These are phyloP conservation scores for Trichoderma harzianum DNA, from an alignment of 2,329 filamentous ascomycete species.

Conservation along the genomic window DNA sequence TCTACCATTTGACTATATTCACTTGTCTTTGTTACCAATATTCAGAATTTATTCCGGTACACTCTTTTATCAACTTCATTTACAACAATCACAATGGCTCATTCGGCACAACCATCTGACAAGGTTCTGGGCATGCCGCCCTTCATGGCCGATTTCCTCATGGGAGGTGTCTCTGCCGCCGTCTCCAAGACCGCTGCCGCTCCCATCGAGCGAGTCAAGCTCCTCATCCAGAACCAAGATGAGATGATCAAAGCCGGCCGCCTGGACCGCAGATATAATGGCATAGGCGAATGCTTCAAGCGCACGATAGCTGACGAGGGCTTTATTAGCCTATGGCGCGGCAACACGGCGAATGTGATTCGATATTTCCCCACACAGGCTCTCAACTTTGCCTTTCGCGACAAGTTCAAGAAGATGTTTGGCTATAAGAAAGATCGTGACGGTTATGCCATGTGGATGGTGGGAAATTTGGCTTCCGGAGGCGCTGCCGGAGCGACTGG, in stretches of 20 bases:
- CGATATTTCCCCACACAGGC: constrained; percentile 8
- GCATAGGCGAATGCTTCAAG: constrained; percentile 1
- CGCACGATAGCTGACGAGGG: constrained; percentile 2
- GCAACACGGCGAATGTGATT: constrained; percentile 3
- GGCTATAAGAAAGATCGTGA: constrained; percentile 3
- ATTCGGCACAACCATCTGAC: background rate
- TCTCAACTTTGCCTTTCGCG: constrained; percentile 7
- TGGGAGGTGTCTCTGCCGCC: constrained; percentile 1
- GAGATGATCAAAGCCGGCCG: constrained; percentile 7
- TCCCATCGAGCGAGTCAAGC: constrained; percentile 11
- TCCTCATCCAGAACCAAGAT: constrained; percentile 13
- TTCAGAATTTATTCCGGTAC: background rate
- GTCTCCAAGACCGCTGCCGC: constrained; percentile 6
- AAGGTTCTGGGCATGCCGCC: background rate
- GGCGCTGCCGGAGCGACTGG: background rate
- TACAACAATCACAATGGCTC: background rate
- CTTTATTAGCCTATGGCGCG: background rate
- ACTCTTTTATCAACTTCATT: background rate
- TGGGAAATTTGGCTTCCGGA: background rate
- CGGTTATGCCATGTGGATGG: background rate
- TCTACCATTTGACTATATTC: background rate
- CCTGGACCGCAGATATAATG: background rate
- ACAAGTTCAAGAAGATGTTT: background rate
- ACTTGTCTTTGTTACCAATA: background rate
- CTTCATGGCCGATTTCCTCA: background rate